Evolutionary conservation across 768 basidiomycete genomes (phyloP), one percentile per base, ranked within the genome.

Genomic region (Nidularia pulvinata): DNA sequence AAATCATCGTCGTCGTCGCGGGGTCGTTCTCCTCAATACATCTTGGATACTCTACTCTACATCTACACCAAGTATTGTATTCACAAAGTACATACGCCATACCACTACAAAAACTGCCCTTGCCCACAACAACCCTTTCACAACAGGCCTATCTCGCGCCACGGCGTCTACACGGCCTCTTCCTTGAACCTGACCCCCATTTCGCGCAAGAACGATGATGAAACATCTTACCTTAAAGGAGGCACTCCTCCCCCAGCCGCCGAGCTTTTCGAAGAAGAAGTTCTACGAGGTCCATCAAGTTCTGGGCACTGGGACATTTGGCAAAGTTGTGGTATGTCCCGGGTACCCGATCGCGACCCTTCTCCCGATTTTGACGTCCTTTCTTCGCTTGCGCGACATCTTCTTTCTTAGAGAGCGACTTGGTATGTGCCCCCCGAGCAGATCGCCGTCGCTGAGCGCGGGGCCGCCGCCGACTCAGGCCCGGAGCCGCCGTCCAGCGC

Each of bases 211-310:
- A 46, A 51, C 32, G 37, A 74, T 66, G 64, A 69, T 78, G 72
- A 78, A 72, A 64, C 70, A 71, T 47, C 62, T 76, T 35, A 71
- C 69, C 5, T 65, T 72, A 59, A 78, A 82, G 55, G 84, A 88
- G 54, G 77, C 80, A 7, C 67, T 96, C 19, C 77, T 95, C 3
- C 85, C 87, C 0, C 93, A 96, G 62, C 95, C 95, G 0, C 79
- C 90, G 0, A 93, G 90, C 52, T 95, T 91, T 66, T 70, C 66
- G 57, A 95, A 95, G 80, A 97, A 96, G 78, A 91, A 89, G 68
- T 65, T 76, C 22, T 93, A 93, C 60, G 86, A 87, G 55, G 71
- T 89, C 1, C 84, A 89, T 54, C 79, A 87, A 32, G 76, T 85
- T 4, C 75, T 95, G 4, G 95, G 95, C 4, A 79, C 80, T 11